These are phyloP conservation scores for Pulveroboletus ravenelii DNA, from an alignment of 768 basidiomycete genomes.

Conservation along the genomic window DNA sequence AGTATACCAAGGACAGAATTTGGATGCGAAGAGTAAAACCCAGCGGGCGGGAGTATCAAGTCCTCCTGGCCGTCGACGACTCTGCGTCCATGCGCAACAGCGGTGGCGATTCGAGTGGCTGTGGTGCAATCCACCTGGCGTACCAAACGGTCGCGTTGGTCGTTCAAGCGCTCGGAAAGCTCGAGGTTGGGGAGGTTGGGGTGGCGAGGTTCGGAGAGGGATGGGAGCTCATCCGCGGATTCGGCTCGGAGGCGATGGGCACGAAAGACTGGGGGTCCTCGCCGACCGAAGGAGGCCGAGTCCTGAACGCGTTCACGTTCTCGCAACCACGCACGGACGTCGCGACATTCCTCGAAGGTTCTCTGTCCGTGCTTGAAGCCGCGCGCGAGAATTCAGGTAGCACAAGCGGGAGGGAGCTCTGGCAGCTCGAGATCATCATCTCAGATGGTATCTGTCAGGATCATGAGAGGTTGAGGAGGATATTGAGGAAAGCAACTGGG, in stretches of 20 bases:
- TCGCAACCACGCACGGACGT: slow-evolving; percentile 88
- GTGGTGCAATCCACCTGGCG: slow-evolving; percentile 68
- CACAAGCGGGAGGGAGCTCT: slow-evolving; percentile 72
- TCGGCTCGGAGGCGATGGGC: slow-evolving; percentile 81
- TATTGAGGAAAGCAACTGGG: slow-evolving; percentile 81
- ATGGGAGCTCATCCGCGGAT: slow-evolving; percentile 85
- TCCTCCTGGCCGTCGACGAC: slow-evolving; percentile 92
- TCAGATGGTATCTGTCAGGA: slow-evolving; percentile 99
- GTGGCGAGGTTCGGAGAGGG: slow-evolving; percentile 86
- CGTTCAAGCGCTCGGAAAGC: slow-evolving; percentile 80
- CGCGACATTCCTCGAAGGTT: slow-evolving; percentile 73
- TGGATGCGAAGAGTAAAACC: slow-evolving; percentile 95
- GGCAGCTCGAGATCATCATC: slow-evolving; percentile 98
- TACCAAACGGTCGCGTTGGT: slow-evolving; percentile 92
- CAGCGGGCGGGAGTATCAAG: slow-evolving; percentile 91
- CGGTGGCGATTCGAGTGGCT: slow-evolving; percentile 3
- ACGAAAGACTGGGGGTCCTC: slow-evolving; percentile 41
- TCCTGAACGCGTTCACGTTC: slow-evolving; percentile 85
- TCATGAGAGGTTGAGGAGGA: slow-evolving; percentile 75
- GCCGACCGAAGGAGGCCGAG: slow-evolving; percentile 28
- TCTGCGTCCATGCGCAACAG: slow-evolving; percentile 78
- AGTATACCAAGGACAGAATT: slow-evolving; percentile 99
- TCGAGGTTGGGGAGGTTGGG: slow-evolving; percentile 93
- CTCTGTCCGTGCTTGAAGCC: slow-evolving; percentile 66
- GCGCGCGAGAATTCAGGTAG: slow-evolving; percentile 63